Evolutionary conservation across 176 grass and related monocot species (phyloP), one percentile per base, ranked within the genome.

Genomic region (Alopecurus myosuroides): DNA sequence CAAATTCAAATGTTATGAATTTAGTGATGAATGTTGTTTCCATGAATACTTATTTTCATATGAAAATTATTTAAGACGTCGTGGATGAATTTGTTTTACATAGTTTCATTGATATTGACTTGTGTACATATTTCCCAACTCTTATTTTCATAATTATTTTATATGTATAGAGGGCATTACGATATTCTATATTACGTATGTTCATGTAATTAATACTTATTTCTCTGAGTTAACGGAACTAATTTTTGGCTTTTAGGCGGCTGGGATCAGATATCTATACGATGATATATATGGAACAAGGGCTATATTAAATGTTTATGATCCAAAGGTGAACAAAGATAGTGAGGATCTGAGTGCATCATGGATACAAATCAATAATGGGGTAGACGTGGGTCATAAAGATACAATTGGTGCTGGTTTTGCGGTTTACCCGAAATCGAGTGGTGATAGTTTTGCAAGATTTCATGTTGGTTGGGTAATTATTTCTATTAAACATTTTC

Each of bases 401-500:
- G 37, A 71, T 8, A 11, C 2, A 9, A 55, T 82, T 20, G 46
- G 14, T 40, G 61, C 14, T 19, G 80, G 80, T 46, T 79, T 18
- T 10, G 15, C 23, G 48, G 80, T 82, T 7, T 70, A 7, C 35
- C 65, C 80, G 29, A 56, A n/a, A 22, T 40, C 40, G 12, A 55
- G 48, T 51, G 65, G 65, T 14, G 80, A 82, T 23, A 53, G 14
- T 5, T 70, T 70, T 19, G 65, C 14, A 11, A 70, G 80, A 10
- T 82, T 82, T 56, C 80, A 82, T 55, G 11, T 82, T 55, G 20
- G 8, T 11, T 82, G 80, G 65, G 80, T 82, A 70, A 76, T 75
- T 37, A 45, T 26, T 28, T 22, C 42, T 12, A 46, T 29, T 4
- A 61, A 3, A 30, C 58, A 30, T 13, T 29, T 29, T 58, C 56